Evolutionary conservation across 768 basidiomycete genomes (phyloP).

Genomic region (Mycena sanguinolenta): DNA sequence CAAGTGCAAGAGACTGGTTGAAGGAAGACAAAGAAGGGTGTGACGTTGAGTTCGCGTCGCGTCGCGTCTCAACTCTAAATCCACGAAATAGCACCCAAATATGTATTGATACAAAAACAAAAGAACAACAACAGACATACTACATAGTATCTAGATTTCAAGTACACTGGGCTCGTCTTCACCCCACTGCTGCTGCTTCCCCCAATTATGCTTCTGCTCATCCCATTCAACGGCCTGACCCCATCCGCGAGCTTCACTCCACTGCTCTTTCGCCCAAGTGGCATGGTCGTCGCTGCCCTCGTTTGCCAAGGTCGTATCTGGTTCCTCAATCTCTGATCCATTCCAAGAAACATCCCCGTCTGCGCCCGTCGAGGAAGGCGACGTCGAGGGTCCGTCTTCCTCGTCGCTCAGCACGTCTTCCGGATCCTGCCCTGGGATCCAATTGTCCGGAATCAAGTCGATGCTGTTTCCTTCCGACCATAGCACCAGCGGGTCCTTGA

Average conservation of each 20-base stretch:
- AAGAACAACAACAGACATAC: neutral
- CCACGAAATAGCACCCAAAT: no score
- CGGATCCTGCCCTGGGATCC: conserved; percentile 58
- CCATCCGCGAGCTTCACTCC: conserved; percentile 7
- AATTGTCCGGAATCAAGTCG: conserved; percentile 59
- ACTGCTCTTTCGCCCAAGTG: conserved; percentile 36
- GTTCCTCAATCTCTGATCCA: conserved; percentile 53
- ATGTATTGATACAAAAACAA: neutral
- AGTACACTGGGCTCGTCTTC: conserved; percentile 11
- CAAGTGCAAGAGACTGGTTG: neutral
- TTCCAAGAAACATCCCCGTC: conserved; percentile 60
- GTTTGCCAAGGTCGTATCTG: conserved; percentile 7
- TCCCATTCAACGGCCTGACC: conserved; percentile 5
- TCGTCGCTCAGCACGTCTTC: conserved; percentile 43
- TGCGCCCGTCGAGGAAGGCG: conserved; percentile 48
- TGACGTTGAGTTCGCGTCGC: conserved; percentile 24
- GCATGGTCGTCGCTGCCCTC: neutral
- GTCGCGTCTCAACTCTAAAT: neutral
- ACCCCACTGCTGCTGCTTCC: conserved; percentile 5
- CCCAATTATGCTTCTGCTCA: conserved; percentile 6
- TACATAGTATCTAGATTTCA: neutral
- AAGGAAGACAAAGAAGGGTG: neutral
- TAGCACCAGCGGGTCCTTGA: conserved; percentile 42
- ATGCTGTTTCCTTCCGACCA: conserved; percentile 52
- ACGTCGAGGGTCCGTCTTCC: conserved; percentile 38